Base-by-base conservation (phyloP, 208 protist species). In the Phytomonas sp. region DNA sequence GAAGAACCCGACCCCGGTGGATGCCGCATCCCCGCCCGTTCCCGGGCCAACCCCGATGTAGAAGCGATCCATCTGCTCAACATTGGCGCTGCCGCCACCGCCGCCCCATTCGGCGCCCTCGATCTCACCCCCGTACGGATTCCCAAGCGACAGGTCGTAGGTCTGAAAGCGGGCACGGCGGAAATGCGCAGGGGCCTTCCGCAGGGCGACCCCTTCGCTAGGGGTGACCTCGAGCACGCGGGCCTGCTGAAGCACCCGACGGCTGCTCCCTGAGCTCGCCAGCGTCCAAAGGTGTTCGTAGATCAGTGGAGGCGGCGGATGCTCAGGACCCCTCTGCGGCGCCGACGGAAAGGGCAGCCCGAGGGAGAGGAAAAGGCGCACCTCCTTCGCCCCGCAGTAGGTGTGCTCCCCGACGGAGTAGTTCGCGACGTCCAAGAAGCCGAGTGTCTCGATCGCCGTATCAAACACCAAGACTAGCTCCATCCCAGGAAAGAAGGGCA, bases 371-470 rank as follows among this genome's bases (percentile, higher is more conserved):
- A 92, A 89, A 20, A 92, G 51, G 36, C 86, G 78, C 34, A 76
- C 83, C 34, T 86, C 80, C 75, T 89, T 92, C 68, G 79, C 81
- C 4, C 86, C 86, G 67, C 83, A 87, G 66, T 83, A 84, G 26
- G 86, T 92, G 26, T 79, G 74, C 26, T 80, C 79, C 53, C 82
- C 81, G 20, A 80, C 68, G 2, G 81, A 87, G 76, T 86, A 92
- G 67, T 92, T 92, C 11, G 86, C 83, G 11, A 92, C 76, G 60
- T 92, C 86, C 15, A 92, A 40, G 71, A 88, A 84, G 23, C 86
- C 83, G 29, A 92, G 70, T 4, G 76, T 70, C 8, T 73, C 67
- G 34, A 88, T 61, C 0, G 82, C 76, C n/a, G 66, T 37, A 4
- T 59, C 63, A 78, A 92, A 89, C 28, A 85, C 56, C 43, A 92